These are phyloP conservation scores for Calonectria pseudoturangicola DNA, from an alignment of 2,329 filamentous ascomycete species.

Conservation along the genomic window DNA sequence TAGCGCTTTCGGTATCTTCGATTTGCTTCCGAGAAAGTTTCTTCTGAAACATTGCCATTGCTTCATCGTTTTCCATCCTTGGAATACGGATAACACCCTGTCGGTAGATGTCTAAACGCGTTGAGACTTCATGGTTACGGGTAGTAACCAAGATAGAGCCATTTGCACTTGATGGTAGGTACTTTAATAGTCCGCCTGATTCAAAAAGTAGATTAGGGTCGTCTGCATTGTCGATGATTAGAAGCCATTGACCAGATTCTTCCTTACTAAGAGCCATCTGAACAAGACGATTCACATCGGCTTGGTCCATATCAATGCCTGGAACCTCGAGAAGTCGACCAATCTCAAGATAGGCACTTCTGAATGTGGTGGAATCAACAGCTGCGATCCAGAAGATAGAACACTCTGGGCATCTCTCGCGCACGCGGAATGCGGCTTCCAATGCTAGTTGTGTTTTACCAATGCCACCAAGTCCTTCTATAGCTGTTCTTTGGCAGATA, in stretches of 20 bases:
- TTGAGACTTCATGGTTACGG: conserved; percentile 36
- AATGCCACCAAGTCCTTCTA: conserved; percentile 59
- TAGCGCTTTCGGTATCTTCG: conserved; percentile 42
- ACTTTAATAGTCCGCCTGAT: conserved; percentile 44
- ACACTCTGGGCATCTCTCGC: conserved; percentile 51
- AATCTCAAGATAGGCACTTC: conserved; percentile 60
- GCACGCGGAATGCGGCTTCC: conserved; percentile 57
- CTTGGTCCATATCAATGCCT: conserved; percentile 56
- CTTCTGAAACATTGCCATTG: conserved; percentile 48
- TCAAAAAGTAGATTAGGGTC: conserved; percentile 58
- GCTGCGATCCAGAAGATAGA: conserved; percentile 65
- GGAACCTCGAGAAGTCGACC: conserved; percentile 53
- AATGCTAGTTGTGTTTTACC: conserved; percentile 64
- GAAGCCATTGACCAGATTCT: conserved; percentile 59
- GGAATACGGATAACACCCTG: conserved; percentile 44
- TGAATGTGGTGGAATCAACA: conserved; percentile 54
- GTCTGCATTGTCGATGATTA: conserved; percentile 68
- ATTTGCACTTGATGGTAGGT: conserved; percentile 52
- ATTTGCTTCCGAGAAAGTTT: conserved; percentile 45
- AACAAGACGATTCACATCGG: conserved; percentile 61
- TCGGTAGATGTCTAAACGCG: conserved; percentile 28
- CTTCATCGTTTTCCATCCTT: conserved; percentile 48
- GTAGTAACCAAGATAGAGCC: conserved; percentile 52
- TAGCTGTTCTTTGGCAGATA: conserved; percentile 23
- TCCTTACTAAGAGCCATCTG: conserved; percentile 56